A percentile compares a stretch with the other conserved stretches of the same genome.
phyloP scores from a whole-genome alignment of 2,329 filamentous ascomycete species.

The Aureobasidium leucospermi region DNA sequence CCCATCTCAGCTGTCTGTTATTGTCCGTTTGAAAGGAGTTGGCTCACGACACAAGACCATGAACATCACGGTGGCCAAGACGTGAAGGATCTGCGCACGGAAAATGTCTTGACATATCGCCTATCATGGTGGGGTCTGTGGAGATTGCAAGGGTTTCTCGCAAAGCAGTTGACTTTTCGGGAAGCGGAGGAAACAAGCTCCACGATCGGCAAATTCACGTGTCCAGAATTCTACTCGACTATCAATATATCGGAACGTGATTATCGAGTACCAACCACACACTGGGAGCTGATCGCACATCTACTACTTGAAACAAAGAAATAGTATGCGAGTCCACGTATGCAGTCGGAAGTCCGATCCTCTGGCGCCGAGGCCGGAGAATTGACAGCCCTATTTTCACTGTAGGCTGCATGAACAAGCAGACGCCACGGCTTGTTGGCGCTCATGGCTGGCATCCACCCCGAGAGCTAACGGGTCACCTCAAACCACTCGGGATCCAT shows the following conservation, averaged over 20 bases:
- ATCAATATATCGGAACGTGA: conserved; percentile 8
- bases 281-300: not conserved
- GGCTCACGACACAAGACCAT: not conserved
- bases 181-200: not conserved
- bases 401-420: not conserved
- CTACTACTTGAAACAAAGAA: not conserved
- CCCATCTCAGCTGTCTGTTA: not conserved
- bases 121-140: conserved; percentile 8
- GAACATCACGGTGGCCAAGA: not conserved
- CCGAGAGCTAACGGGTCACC: not conserved
- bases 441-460: not conserved
- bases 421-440: not conserved
- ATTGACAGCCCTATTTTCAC: not conserved
- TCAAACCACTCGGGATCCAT: not conserved
- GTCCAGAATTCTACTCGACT: not conserved
- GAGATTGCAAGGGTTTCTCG: conserved; percentile 4
- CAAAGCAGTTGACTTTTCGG: not conserved
- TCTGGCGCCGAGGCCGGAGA: not conserved
- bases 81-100: conserved; percentile 1
- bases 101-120: not conserved
- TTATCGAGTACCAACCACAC: not conserved
- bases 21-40: conserved; percentile 6
- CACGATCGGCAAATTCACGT: conserved; percentile 1
- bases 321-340: not conserved
- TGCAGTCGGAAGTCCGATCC: not conserved